phyloP scores from a whole-genome alignment of 495 filamentous ascomycete species.

The Lentithecium fluviatile region DNA sequence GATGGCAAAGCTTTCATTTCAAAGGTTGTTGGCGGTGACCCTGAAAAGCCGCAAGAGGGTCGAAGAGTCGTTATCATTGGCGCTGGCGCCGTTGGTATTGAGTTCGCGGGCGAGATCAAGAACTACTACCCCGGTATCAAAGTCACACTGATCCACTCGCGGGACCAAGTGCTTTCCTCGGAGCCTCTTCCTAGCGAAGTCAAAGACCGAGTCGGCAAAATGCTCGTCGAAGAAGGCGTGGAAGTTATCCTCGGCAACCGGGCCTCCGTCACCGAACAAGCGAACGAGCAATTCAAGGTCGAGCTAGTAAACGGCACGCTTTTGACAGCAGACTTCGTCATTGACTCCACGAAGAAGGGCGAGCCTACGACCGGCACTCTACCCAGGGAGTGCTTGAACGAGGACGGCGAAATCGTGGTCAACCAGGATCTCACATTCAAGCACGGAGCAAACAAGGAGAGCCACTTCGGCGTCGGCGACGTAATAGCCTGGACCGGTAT shows the following conservation, averaged over 20 bases:
- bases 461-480: constrained; percentile 62
- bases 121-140: constrained; percentile 54
- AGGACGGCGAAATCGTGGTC: constrained; percentile 59
- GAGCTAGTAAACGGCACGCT: constrained; percentile 55
- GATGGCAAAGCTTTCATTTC: constrained; percentile 53
- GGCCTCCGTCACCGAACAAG: constrained; percentile 43
- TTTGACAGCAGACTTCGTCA: constrained; percentile 55
- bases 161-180: constrained; percentile 59
- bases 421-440: constrained; percentile 50
- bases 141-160: constrained; percentile 68
- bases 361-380: constrained; percentile 57
- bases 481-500: constrained; percentile 64
- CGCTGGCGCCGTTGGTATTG: constrained; percentile 66
- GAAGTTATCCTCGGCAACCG: constrained; percentile 55
- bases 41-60: constrained; percentile 41
- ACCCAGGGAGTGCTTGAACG: constrained; percentile 48
- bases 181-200: constrained; percentile 67
- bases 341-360: constrained; percentile 59
- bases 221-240: constrained; percentile 56
- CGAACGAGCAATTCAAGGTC: constrained; percentile 45
- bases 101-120: constrained; percentile 69
- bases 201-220: constrained; percentile 52
- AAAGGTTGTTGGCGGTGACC: constrained; percentile 34
- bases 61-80: constrained; percentile 60
- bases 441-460: constrained; percentile 42